Evolutionary conservation across 306 rosid species (phyloP).

Genomic region (Begonia fuchsioides): DNA sequence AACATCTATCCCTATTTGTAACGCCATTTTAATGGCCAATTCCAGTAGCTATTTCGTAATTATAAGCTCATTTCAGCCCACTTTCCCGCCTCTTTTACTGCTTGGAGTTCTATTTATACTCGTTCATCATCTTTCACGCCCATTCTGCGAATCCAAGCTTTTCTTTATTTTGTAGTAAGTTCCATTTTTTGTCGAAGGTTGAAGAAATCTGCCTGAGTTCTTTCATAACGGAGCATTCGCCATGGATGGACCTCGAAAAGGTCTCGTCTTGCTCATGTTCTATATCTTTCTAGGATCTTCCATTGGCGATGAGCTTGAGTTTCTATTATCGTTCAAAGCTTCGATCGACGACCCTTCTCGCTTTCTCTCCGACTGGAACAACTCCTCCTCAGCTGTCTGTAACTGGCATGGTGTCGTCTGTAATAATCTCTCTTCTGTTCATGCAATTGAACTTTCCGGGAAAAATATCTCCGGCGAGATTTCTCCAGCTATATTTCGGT

Average conservation of each 20-base stretch:
- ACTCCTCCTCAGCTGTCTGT: constrained; percentile 25
- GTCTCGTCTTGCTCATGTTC: constrained; percentile 13
- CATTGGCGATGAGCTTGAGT: constrained; percentile 32
- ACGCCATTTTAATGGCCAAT: constrained; percentile 27
- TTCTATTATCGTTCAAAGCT: constrained; percentile 68
- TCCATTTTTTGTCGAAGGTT: too few species aligned
- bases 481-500: constrained; percentile 32
- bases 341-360: constrained; percentile 41
- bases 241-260: not conserved
- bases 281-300: constrained; percentile 17
- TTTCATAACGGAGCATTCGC: too few species aligned
- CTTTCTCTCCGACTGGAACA: constrained; percentile 59
- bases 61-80: constrained; percentile 20
- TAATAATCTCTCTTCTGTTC: constrained; percentile 28
- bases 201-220: too few species aligned
- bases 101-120: constrained; percentile 2
- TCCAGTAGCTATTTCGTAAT: constrained; percentile 54
- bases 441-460: constrained; percentile 31
- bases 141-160: constrained; percentile 10
- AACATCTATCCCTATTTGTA: constrained; percentile 69
- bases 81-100: not conserved
- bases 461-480: constrained; percentile 49
- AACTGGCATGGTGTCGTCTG: constrained; percentile 62
- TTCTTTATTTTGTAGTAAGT: not conserved
- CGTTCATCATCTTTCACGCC: not conserved